phyloP scores from a whole-genome alignment of 495 filamentous ascomycete genomes.

The Delitschia confertaspora region DNA sequence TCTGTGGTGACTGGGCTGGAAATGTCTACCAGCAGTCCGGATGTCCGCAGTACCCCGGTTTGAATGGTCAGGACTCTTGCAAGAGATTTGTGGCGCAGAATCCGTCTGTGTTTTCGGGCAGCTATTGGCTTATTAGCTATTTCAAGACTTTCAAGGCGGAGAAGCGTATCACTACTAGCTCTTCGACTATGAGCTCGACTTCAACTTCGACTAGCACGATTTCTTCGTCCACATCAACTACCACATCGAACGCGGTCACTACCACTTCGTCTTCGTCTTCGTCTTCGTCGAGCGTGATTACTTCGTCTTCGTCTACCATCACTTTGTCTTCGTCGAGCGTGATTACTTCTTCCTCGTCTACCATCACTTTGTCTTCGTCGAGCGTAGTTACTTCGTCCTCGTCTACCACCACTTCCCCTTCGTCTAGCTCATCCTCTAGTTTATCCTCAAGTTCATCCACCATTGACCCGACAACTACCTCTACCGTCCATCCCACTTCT shows the following conservation, averaged over 20 bases:
- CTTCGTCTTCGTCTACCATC: too few species aligned
- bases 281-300: not conserved
- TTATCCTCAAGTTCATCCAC: not conserved
- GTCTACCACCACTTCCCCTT: not conserved
- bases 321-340: too few species aligned
- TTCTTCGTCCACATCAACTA: conserved; percentile 1
- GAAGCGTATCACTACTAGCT: not conserved
- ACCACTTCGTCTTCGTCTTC: conserved; percentile 1
- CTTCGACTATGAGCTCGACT: conserved; percentile 3
- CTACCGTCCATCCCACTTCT: not conserved
- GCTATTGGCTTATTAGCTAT: conserved; percentile 33
- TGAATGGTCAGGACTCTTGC: conserved; percentile 24
- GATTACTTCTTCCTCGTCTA: too few species aligned
- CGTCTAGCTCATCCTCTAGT: not conserved
- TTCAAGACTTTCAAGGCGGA: conserved; percentile 27
- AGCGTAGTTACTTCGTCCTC: not conserved
- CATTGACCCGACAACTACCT: not conserved
- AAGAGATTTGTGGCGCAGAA: conserved; percentile 31
- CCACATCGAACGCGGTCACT: not conserved
- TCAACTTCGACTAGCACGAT: conserved; percentile 4
- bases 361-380: not conserved
- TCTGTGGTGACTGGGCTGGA: conserved; percentile 89
- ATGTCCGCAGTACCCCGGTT: conserved; percentile 17
- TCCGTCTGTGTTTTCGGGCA: conserved; percentile 29
- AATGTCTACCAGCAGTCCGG: conserved; percentile 34